Base-by-base conservation (phyloP, 768 basidiomycete genomes). In the Phlegmacium glaucopus region DNA sequence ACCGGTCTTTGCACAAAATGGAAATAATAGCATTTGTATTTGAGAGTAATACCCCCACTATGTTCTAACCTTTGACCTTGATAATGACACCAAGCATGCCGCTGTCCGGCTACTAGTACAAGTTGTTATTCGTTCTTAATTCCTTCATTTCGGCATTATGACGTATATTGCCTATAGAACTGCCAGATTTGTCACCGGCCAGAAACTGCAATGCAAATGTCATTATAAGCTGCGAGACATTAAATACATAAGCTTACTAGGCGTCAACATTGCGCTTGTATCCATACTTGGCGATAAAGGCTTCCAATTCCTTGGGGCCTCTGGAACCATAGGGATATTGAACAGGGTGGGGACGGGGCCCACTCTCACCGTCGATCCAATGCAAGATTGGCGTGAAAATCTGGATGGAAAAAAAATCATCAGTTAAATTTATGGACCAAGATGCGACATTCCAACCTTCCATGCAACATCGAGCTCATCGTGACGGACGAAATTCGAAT, bases 401-500 rank as follows among this genome's bases (percentile, higher is more conserved):
- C 90, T 93, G 59, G n/a, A 26, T 32, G 11, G 2, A 9, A 32
- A 9, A 12, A 47, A 40, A 42, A 18, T 39, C 28, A 8, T 15
- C 15, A 27, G 4, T 9, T 35, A 27, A 13, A 9, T n/a, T 44
- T 3, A 18, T 15, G 47, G 35, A 16, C 40, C 4, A 12, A 22
- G 22, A 22, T 22, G 22, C 22, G 5, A 30, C 27, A 34, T 44
- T 66, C 78, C 39, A 41, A 90, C 91, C 85, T 95, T 96, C 95
- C 95, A 99, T 2, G 95, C 96, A 44, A 87, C 85, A 60, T 97
- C 95, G 57, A 99, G 76, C 69, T 99, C 95, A 67, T 99, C 95
- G 65, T 97, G 81, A 52, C 95, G 84, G 48, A 99, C 95, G 74
- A 99, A 99, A 75, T 99, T 99, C 22, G 93, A 95, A 70, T 97